These are phyloP conservation scores for Pueraria montana DNA, from an alignment of 306 rosid species.

Conservation along the genomic window DNA sequence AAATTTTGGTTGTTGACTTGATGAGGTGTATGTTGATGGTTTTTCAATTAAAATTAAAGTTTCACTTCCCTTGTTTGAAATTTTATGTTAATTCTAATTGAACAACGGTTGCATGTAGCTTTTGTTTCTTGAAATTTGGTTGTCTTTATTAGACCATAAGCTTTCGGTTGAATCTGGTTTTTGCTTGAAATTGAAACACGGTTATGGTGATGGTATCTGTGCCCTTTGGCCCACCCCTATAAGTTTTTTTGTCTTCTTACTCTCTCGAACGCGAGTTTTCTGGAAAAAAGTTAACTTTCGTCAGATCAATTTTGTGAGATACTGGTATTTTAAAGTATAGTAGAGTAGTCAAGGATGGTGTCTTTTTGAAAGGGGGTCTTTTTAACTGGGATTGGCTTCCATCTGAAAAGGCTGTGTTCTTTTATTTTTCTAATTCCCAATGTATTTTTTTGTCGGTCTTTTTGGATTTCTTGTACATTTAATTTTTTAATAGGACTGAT, in stretches of 20 bases:
- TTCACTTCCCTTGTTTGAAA: background rate
- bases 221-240: background rate
- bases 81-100: background rate
- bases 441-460: constrained; percentile 41
- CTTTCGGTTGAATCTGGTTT: background rate
- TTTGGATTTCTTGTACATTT: background rate
- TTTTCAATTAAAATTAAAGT: background rate
- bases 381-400: constrained; percentile 31
- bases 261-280: background rate
- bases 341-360: constrained; percentile 34
- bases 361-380: constrained; percentile 40
- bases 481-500: background rate
- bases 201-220: background rate
- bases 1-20: background rate
- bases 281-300: constrained; percentile 4
- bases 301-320: constrained; percentile 33
- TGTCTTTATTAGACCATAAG: background rate
- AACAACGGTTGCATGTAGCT: background rate
- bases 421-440: constrained; percentile 35
- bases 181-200: background rate
- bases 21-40: background rate
- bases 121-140: background rate
- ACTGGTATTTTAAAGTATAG: constrained; percentile 12
- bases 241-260: background rate
- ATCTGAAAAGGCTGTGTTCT: constrained; percentile 31